Evolutionary conservation across 2,329 filamentous ascomycete species (phyloP).

Genomic region (Lecanicillium sp.): DNA sequence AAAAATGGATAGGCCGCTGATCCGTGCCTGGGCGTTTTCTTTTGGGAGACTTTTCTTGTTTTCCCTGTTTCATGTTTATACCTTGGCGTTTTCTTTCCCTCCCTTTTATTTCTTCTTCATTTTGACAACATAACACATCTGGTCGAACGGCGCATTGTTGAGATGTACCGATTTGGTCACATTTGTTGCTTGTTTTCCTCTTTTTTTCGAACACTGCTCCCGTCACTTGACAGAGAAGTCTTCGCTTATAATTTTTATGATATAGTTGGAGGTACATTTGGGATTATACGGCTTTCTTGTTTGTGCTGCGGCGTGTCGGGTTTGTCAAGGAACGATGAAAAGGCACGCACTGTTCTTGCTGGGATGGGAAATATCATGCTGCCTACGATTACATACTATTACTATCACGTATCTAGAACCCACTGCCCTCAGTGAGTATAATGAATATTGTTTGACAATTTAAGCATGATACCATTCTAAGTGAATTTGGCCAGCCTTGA

Average conservation of each 20-base stretch:
- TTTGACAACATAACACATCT: constrained; percentile 1
- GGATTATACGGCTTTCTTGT: background rate
- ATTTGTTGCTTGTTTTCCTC: background rate
- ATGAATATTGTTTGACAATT: background rate
- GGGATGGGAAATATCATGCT: constrained; percentile 11
- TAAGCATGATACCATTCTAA: too few species aligned
- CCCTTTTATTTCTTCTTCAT: background rate
- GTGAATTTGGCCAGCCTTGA: too few species aligned
- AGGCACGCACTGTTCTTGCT: background rate
- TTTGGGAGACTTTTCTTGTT: background rate
- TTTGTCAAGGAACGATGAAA: constrained; percentile 1
- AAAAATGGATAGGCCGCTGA: constrained; percentile 11
- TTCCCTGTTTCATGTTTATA: constrained; percentile 4
- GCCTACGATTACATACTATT: constrained; percentile 11
- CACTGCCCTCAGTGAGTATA: constrained; percentile 1
- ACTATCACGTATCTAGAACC: constrained; percentile 7
- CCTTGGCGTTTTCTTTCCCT: background rate
- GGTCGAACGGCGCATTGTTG: background rate
- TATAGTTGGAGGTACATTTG: constrained; percentile 7
- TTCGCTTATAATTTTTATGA: constrained; percentile 4
- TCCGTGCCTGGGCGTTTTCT: constrained; percentile 24
- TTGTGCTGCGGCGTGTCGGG: background rate
- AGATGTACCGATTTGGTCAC: constrained; percentile 5
- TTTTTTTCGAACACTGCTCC: background rate
- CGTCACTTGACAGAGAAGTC: background rate